Percentiles rank a stretch among this genome's conserved stretches.
phyloP scores from a whole-genome alignment of 805 yeast genomes.

The Cyberlindnera misumaiensis region DNA sequence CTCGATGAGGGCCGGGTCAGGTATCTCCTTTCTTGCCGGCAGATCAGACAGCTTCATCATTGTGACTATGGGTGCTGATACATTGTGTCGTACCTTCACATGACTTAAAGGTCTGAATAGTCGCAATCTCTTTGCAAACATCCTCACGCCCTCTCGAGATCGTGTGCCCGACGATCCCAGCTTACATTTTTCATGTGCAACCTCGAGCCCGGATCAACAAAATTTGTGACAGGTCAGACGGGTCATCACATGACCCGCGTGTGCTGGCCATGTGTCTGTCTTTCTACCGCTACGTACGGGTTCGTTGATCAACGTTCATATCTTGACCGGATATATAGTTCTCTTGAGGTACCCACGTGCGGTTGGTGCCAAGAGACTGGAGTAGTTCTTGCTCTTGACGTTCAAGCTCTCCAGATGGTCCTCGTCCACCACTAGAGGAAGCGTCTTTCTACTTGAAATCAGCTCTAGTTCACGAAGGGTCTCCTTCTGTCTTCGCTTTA shows the following conservation, averaged over 20 bases:
- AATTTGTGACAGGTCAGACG: too few relatives aligned
- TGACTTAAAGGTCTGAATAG: too few relatives aligned
- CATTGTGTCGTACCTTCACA: neutral
- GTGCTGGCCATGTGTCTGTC: too few relatives aligned
- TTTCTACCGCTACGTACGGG: too few relatives aligned
- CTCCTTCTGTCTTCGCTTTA: constrained; percentile 3
- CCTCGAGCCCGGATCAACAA: too few relatives aligned
- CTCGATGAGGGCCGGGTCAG: neutral
- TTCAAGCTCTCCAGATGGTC: constrained; percentile 1
- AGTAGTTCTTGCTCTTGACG: constrained; percentile 3
- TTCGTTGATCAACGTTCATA: constrained; percentile 3
- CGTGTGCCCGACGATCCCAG: too few relatives aligned
- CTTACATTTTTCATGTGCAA: too few relatives aligned
- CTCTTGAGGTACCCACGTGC: constrained; percentile 10
- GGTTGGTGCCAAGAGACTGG: constrained; percentile 3
- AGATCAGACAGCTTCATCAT: constrained; percentile 6
- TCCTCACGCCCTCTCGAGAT: too few relatives aligned
- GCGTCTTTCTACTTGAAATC: constrained; percentile 1
- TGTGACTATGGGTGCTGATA: neutral
- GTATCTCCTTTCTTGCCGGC: constrained; percentile 2
- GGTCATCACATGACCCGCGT: too few relatives aligned
- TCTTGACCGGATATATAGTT: constrained; percentile 11
- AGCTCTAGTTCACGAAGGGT: constrained; percentile 1
- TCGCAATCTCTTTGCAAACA: too few relatives aligned
- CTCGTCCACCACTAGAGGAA: constrained; percentile 1